phyloP scores from a whole-genome alignment of 495 filamentous ascomycete species.

The Xylaria acuta region DNA sequence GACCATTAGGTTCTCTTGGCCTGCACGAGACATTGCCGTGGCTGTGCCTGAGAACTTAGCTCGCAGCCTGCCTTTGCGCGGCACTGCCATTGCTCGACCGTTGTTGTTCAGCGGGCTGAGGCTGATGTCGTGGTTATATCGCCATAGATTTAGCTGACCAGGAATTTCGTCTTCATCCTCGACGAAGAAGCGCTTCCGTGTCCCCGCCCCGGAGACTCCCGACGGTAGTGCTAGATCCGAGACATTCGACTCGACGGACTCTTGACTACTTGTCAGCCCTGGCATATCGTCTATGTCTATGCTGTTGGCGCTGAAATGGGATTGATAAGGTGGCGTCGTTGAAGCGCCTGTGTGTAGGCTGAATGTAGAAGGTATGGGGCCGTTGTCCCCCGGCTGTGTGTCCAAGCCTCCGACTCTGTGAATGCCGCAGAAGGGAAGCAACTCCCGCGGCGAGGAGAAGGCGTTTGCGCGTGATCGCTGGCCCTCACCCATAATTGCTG shows the following conservation, averaged over 20 bases:
- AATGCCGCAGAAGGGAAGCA: constrained; percentile 79
- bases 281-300: constrained; percentile 36
- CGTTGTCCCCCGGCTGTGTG: constrained; percentile 44
- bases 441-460: constrained; percentile 53
- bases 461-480: constrained; percentile 40
- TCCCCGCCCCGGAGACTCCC: constrained; percentile 19
- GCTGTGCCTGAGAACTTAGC: constrained; percentile 26
- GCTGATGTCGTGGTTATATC: constrained; percentile 35
- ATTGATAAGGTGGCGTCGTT: constrained; percentile 20
- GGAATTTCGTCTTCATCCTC: constrained; percentile 39
- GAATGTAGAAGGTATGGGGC: background rate
- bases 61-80: constrained; percentile 34
- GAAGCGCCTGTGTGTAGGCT: background rate
- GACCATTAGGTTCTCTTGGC: constrained; percentile 48
- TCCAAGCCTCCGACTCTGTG: constrained; percentile 66
- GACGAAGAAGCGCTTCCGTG: constrained; percentile 49
- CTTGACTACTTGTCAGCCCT: constrained; percentile 49
- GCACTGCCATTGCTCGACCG: constrained; percentile 48
- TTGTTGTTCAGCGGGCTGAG: constrained; percentile 34
- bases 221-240: constrained; percentile 7
- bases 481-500: constrained; percentile 27
- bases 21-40: constrained; percentile 23
- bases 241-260: constrained; percentile 39
- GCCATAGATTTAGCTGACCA: constrained; percentile 22
- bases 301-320: constrained; percentile 26